Conservation (phyloP, 2,329 filamentous ascomycete species). For the Fusarium citri region DNA sequence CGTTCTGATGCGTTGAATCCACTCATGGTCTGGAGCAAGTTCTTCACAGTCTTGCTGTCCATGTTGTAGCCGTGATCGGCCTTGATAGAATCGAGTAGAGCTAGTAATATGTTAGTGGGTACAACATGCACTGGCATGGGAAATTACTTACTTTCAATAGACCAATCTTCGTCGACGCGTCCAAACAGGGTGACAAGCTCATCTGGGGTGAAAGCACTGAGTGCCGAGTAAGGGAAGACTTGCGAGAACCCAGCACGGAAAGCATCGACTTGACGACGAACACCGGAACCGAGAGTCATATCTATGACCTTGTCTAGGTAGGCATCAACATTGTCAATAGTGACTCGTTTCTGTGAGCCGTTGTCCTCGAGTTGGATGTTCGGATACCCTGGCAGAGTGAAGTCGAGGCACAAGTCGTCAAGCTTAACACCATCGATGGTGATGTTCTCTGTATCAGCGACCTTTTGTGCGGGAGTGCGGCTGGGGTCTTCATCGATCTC, state of each 20-base stretch:
- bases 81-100: slow-evolving; percentile 97
- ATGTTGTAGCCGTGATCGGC: slow-evolving; percentile 99
- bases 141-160: slow-evolving; percentile 83
- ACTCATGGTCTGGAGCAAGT: slow-evolving; percentile 94
- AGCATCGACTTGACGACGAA: slow-evolving; percentile 88
- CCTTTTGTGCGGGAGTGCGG: slow-evolving; percentile 77
- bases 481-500: slow-evolving; percentile 78
- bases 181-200: slow-evolving; percentile 97
- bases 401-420: slow-evolving; percentile 91
- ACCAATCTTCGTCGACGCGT: slow-evolving; percentile 94
- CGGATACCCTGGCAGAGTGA: slow-evolving; percentile 92
- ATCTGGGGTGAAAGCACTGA: slow-evolving; percentile 93
- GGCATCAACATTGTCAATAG: slow-evolving; percentile 88
- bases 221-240: slow-evolving; percentile 93
- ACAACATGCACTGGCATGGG: not conserved
- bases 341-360: slow-evolving; percentile 80
- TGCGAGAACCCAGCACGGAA: slow-evolving; percentile 93
- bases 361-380: slow-evolving; percentile 83
- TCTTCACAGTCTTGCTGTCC: slow-evolving; percentile 95
- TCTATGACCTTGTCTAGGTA: slow-evolving; percentile 94
- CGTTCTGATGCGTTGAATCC: slow-evolving; percentile 79
- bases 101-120: slow-evolving; percentile 56
- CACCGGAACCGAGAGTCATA: slow-evolving; percentile 88
- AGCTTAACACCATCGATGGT: slow-evolving; percentile 80
- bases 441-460: slow-evolving; percentile 74